These are phyloP conservation scores for Echites panduratus DNA, from an alignment of 257 asterid species.

Conservation along the genomic window DNA sequence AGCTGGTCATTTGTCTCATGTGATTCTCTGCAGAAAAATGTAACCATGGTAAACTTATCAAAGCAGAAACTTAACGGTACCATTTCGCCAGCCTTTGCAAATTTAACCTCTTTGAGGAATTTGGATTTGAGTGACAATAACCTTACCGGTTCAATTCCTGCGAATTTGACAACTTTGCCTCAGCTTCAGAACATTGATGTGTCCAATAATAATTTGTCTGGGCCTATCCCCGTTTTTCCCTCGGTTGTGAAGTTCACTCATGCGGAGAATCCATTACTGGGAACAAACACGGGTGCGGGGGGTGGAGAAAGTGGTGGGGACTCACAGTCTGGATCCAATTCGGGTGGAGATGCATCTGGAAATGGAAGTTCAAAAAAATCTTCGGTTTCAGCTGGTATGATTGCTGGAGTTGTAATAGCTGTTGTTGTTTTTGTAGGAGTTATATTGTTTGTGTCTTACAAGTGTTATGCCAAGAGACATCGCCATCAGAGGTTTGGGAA, in stretches of 20 bases:
- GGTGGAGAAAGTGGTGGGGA: slow-evolving; percentile 40
- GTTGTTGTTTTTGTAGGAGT: slow-evolving; percentile 52
- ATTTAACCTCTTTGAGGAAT: slow-evolving; percentile 61
- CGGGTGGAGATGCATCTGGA: slow-evolving; percentile 33
- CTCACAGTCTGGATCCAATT: slow-evolving; percentile 28
- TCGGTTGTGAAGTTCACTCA: slow-evolving; percentile 33
- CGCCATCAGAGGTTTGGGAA: slow-evolving; percentile 43
- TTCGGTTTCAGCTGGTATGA: slow-evolving; percentile 53
- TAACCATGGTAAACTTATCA: slow-evolving; percentile 48
- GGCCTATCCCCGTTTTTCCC: slow-evolving; percentile 50
- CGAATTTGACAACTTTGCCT: slow-evolving; percentile 48
- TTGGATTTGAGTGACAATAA: slow-evolving; percentile 62
- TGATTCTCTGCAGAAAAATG: slow-evolving; percentile 54
- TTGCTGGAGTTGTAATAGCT: slow-evolving; percentile 75
- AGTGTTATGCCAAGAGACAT: slow-evolving; percentile 54
- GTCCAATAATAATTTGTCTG: slow-evolving; percentile 68
- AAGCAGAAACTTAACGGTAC: slow-evolving; percentile 55
- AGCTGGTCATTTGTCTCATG: slow-evolving; percentile 68
- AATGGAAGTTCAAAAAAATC: slow-evolving; percentile 30
- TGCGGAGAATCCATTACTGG: slow-evolving; percentile 53
- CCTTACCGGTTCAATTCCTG: slow-evolving; percentile 66
- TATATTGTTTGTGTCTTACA: slow-evolving; percentile 62
- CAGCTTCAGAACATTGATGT: slow-evolving; percentile 66
- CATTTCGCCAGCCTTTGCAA: slow-evolving; percentile 68
- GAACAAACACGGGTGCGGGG: slow-evolving; percentile 34